phyloP scores from a whole-genome alignment of 805 yeast species.

The Kodamaea fukazawae region DNA sequence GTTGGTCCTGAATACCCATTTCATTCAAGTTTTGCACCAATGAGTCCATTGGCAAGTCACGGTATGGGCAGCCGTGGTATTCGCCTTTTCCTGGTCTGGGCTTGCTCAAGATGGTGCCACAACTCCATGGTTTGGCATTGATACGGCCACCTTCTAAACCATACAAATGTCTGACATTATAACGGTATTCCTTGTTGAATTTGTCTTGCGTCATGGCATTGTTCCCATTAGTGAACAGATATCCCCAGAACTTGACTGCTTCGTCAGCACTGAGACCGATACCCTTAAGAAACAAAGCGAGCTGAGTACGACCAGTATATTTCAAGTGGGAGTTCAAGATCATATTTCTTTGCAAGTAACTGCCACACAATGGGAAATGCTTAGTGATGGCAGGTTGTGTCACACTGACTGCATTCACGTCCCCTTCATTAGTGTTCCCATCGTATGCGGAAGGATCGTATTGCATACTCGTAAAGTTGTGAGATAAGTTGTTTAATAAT shows the following conservation, averaged over 20 bases:
- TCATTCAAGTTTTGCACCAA: conserved; percentile 53
- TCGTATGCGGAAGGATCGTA: conserved; percentile 47
- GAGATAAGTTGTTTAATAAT: conserved; percentile 71
- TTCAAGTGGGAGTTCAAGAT: conserved; percentile 66
- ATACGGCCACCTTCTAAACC: conserved; percentile 90
- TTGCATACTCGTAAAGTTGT: conserved; percentile 42
- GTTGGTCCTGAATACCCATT: conserved; percentile 64
- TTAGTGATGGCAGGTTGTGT: conserved; percentile 50
- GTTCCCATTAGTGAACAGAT: conserved; percentile 57
- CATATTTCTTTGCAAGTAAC: conserved; percentile 61
- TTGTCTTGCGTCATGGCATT: conserved; percentile 60
- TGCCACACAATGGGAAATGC: conserved; percentile 83
- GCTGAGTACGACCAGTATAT: conserved; percentile 81
- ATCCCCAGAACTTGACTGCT: conserved; percentile 80
- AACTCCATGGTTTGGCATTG: conserved; percentile 83
- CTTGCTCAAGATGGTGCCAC: conserved; percentile 69
- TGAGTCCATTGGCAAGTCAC: conserved; percentile 67
- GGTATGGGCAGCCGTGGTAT: conserved; percentile 90
- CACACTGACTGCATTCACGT: conserved; percentile 61
- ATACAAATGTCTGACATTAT: conserved; percentile 83
- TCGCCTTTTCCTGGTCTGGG: conserved; percentile 69
- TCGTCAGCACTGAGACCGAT: conserved; percentile 87
- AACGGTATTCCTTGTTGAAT: conserved; percentile 84
- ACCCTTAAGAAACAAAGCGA: conserved; percentile 81
- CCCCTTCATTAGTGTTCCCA: conserved; percentile 22